Conservation (phyloP, 768 basidiomycete genomes). For the Leucogyrophana mollusca region DNA sequence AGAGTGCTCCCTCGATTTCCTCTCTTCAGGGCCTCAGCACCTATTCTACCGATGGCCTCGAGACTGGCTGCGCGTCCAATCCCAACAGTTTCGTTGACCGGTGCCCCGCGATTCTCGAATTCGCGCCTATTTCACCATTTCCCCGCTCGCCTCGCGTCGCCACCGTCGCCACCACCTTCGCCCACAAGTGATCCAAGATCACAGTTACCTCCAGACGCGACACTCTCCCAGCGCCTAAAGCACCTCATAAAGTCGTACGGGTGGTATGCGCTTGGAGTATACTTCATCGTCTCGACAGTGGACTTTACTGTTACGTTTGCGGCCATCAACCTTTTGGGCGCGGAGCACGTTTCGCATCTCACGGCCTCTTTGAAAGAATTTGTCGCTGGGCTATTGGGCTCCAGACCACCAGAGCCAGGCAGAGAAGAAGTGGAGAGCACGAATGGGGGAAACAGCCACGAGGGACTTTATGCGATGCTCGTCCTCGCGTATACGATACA, state of each 20-base stretch:
- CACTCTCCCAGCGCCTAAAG: constrained; percentile 71
- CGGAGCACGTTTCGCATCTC: constrained; percentile 81
- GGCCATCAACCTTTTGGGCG: constrained; percentile 83
- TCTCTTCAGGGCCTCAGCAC: constrained; percentile 44
- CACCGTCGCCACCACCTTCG: constrained; percentile 28
- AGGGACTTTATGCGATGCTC: constrained; percentile 89
- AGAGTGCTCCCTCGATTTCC: constrained; percentile 44
- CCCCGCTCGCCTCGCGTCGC: constrained; percentile 45
- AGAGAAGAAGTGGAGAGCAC: constrained; percentile 58
- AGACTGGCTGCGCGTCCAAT: constrained; percentile 32
- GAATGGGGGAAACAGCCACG: constrained; percentile 43
- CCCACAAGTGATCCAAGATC: constrained; percentile 8
- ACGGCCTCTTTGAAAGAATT: constrained; percentile 55
- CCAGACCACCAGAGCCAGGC: constrained; percentile 64
- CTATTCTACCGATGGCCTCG: constrained; percentile 49
- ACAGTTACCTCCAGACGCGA: constrained; percentile 44
- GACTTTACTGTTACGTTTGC: constrained; percentile 88
- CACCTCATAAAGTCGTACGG: constrained; percentile 90
- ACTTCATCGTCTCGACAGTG: constrained; percentile 65
- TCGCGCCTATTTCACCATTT: constrained; percentile 52
- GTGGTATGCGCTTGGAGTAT: constrained; percentile 94
- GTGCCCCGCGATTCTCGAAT: constrained; percentile 25
- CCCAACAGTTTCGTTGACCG: constrained; percentile 27
- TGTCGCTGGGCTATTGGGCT: constrained; percentile 43
- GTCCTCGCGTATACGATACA: constrained; percentile 93